These are phyloP conservation scores for Fusarium nanum DNA, from an alignment of 2,329 filamentous ascomycete species.

Conservation along the genomic window DNA sequence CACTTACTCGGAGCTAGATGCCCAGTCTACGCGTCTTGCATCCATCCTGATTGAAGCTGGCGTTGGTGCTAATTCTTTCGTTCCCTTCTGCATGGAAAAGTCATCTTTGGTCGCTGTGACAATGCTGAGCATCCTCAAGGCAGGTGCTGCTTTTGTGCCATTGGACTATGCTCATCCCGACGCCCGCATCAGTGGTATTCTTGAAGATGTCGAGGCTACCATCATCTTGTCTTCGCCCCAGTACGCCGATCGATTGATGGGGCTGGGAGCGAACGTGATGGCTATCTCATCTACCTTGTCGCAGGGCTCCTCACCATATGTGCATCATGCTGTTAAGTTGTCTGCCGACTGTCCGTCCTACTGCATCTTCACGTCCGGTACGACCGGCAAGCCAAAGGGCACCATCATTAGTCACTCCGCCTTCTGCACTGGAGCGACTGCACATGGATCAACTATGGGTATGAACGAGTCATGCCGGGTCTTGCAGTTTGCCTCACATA, in stretches of 20 bases:
- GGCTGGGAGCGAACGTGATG: neutral
- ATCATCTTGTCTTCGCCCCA: neutral
- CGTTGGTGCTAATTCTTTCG: neutral
- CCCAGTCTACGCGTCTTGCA: slow-evolving; percentile 2
- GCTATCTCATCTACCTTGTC: neutral
- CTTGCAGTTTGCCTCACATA: slow-evolving; percentile 31
- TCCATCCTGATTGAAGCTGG: neutral
- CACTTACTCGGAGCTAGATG: slow-evolving; percentile 54
- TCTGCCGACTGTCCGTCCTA: slow-evolving; percentile 1
- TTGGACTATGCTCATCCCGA: slow-evolving; percentile 12
- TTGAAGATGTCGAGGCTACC: neutral
- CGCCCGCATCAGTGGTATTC: slow-evolving; percentile 9
- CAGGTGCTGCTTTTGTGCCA: slow-evolving; percentile 16
- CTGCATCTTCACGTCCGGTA: slow-evolving; percentile 29
- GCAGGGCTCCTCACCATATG: neutral
- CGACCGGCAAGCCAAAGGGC: slow-evolving; percentile 27
- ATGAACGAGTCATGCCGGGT: slow-evolving; percentile 18
- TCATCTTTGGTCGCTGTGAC: slow-evolving; percentile 9
- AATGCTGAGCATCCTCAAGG: slow-evolving; percentile 22
- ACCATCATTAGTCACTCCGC: slow-evolving; percentile 22
- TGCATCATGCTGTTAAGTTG: neutral
- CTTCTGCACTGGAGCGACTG: slow-evolving; percentile 19
- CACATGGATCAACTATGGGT: slow-evolving; percentile 17
- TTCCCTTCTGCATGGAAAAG: slow-evolving; percentile 34
- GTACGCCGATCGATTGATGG: slow-evolving; percentile 22